Base-by-base conservation (phyloP, 495 filamentous ascomycete genomes). In the Hypoxylon lenormandii region DNA sequence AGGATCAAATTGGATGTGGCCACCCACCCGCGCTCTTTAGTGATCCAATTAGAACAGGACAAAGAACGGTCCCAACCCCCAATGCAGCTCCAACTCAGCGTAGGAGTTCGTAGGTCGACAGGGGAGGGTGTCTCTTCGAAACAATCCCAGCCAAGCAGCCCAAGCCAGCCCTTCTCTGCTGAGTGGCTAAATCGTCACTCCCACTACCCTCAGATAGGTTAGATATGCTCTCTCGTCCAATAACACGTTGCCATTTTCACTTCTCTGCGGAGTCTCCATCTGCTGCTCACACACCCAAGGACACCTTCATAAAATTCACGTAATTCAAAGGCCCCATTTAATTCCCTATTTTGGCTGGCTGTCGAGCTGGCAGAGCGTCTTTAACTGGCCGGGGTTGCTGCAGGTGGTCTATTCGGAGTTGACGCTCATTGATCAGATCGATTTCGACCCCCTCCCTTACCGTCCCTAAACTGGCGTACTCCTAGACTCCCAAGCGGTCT, bases 271-370 rank as follows among this genome's bases (percentile, higher is more conserved):
- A 7, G 26, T 3, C 7, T 28, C 30, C 30, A 8, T 8, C 30
- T 8, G 30, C 30, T 33, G 30, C 30, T 33, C 30, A 1, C 30
- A 33, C 30, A 33, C 30, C 30, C n/a, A n/a, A n/a, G n/a, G n/a
- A n/a, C n/a, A n/a, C n/a, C n/a, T n/a, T n/a, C n/a, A n/a, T n/a
- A n/a, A n/a, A n/a, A n/a, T n/a, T n/a, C n/a, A n/a, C n/a, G n/a
- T n/a, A n/a, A n/a, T 33, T 33, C 30, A 33, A 33, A 38, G 16
- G 26, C 16, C 23, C 52, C 46, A 51, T 36, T 37, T 52, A 52
- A 33, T 8, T 51, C 45, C 61, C 52, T 51, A 40, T 52, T 65
- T 38, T 64, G 60, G 60, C 60, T 64, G 51, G 60, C 36, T 55
- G 18, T 49, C 42, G 40, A 60, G 48, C 19, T 59, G 28, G 30